These are phyloP conservation scores for Blastocystis sp. DNA, from an alignment of 352 stramenopile genomes.

Conservation along the genomic window DNA sequence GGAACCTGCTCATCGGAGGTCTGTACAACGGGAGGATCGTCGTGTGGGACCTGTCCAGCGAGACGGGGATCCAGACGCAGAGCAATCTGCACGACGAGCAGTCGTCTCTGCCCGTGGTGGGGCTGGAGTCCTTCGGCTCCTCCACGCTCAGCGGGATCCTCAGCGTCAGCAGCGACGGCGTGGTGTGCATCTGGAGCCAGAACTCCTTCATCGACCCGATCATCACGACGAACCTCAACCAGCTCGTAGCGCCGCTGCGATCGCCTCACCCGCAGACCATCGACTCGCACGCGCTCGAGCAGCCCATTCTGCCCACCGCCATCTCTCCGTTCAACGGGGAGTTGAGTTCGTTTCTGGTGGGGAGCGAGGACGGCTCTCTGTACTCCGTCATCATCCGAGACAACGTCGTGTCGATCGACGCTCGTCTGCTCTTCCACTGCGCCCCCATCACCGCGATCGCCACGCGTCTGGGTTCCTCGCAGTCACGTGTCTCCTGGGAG, in stretches of 20 bases:
- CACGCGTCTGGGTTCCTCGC: not conserved
- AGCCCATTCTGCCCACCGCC: not conserved
- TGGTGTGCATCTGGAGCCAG: conserved; percentile 1
- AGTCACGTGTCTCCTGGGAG: not conserved
- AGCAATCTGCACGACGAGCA: not conserved
- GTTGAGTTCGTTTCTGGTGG: not conserved
- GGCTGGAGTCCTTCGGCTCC: not conserved
- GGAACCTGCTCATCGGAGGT: not conserved
- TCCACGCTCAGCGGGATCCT: not conserved
- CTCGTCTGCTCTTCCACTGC: not conserved
- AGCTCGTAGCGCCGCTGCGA: not conserved
- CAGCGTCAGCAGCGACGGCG: not conserved
- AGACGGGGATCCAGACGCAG: not conserved
- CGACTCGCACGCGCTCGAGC: not conserved
- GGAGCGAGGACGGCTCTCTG: conserved; percentile 20
- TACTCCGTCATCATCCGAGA: not conserved
- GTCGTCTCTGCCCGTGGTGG: not conserved
- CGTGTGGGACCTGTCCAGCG: not conserved
- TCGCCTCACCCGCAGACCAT: not conserved
- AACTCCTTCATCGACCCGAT: not conserved
- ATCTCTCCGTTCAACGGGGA: not conserved
- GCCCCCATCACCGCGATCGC: not conserved
- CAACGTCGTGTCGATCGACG: not conserved
- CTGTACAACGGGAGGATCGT: not conserved
- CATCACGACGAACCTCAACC: not conserved